Base-by-base conservation (phyloP, 140 eudicot species). In the Ambrosia hybrid region DNA sequence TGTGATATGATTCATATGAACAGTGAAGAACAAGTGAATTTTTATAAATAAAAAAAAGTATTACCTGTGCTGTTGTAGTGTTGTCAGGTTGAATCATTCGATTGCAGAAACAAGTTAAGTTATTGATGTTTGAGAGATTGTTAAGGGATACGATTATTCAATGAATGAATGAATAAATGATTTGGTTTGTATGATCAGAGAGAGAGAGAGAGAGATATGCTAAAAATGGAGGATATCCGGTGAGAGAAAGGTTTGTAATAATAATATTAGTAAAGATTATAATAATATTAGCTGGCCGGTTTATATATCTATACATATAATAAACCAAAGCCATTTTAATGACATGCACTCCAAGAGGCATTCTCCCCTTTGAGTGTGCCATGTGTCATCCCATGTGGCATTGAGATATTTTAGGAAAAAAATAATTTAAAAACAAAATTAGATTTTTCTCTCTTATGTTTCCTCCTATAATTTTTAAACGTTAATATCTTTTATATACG, bases 241-340 rank as follows among this genome's bases (percentile, higher is more conserved):
- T 39, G 76, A 14, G 51, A 41, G 56, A 61, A 49, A 38, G 7
- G 45, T 6, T 39, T 39, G n/a, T n/a, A 56, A 68, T 17, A 78
- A 46, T 14, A n/a, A n/a, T n/a, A n/a, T 46, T 7, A 72, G 57
- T 65, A 48, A 2, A 57, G 14, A 57, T 34, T 73, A 73, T 39
- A 39, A 5, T 39, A 39, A 39, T 39, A 39, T 39, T 39, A 39
- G 79, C 68, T 72, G 82, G 82, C 82, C 65, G 74, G 74, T 72
- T 78, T 38, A 55, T 68, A 10, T 53, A n/a, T 65, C 65, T 77
- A 73, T 66, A 60, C 66, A 62, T n/a, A n/a, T n/a, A n/a, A n/a
- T n/a, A n/a, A n/a, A n/a, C n/a, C n/a, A n/a, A n/a, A n/a, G n/a
- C n/a, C n/a, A n/a, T n/a, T n/a, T n/a, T n/a, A n/a, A n/a, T n/a